Evolutionary conservation across 495 filamentous ascomycete species (phyloP).

Genomic region (Friedmanniomyces endolithicus): DNA sequence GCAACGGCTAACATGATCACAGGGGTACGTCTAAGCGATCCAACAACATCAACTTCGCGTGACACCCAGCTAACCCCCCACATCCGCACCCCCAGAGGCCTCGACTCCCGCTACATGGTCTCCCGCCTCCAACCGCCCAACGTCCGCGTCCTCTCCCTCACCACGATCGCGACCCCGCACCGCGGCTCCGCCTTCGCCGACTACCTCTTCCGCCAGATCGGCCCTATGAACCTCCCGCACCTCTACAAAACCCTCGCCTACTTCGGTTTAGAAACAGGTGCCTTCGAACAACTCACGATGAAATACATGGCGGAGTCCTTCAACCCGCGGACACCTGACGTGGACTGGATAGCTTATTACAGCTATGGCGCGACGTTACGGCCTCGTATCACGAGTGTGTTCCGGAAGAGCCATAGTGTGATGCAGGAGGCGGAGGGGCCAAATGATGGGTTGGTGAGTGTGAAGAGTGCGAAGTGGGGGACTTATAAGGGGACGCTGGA

Average conservation of each 20-base stretch:
- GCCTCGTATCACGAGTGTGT: conserved; percentile 57
- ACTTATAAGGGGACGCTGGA: conserved; percentile 83
- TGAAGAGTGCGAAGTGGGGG: conserved; percentile 79
- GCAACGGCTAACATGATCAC: not conserved
- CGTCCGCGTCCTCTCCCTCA: conserved; percentile 65
- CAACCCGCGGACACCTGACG: conserved; percentile 67
- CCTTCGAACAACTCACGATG: conserved; percentile 73
- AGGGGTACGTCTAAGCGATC: conserved; percentile 36
- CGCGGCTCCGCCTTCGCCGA: conserved; percentile 74
- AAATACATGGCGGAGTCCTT: conserved; percentile 72
- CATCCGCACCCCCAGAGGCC: conserved; percentile 44
- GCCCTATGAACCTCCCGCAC: conserved; percentile 43
- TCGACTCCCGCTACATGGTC: conserved; percentile 90
- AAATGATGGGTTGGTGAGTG: conserved; percentile 90
- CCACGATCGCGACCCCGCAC: conserved; percentile 82
- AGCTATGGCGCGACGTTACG: conserved; percentile 74
- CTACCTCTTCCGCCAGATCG: conserved; percentile 62
- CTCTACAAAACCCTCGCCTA: conserved; percentile 57
- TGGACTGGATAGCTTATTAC: conserved; percentile 66
- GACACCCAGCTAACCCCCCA: conserved; percentile 15
- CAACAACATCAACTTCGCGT: not conserved
- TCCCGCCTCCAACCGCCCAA: conserved; percentile 57
- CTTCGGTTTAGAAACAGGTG: conserved; percentile 62
- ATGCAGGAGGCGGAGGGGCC: conserved; percentile 60
- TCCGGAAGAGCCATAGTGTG: conserved; percentile 58